Conservation (phyloP, 495 filamentous ascomycete genomes). For the Lophiotrema nucula region DNA sequence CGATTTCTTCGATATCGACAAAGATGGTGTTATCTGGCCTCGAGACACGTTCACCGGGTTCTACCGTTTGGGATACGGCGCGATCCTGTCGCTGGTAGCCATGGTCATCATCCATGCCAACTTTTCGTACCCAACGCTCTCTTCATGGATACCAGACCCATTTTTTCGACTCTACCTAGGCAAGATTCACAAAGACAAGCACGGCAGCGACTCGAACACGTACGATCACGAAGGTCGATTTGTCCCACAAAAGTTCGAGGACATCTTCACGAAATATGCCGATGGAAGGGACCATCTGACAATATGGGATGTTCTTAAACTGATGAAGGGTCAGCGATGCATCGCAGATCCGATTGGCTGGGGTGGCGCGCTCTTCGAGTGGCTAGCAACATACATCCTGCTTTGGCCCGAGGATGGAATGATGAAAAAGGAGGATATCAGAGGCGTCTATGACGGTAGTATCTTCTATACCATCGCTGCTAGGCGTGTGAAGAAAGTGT, state of each 20-base stretch:
- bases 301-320: constrained; percentile 2
- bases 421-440: constrained; percentile 27
- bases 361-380: constrained; percentile 4
- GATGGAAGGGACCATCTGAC: constrained; percentile 17
- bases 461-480: constrained; percentile 20
- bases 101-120: constrained; percentile 21
- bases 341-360: constrained; percentile 15
- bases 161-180: constrained; percentile 21
- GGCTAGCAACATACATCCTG: constrained; percentile 37
- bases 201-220: constrained; percentile 21
- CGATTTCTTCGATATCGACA: constrained; percentile 53
- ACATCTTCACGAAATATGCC: constrained; percentile 27
- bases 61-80: constrained; percentile 50
- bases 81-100: constrained; percentile 17
- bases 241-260: constrained; percentile 24
- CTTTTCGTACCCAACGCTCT: constrained; percentile 20
- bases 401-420: constrained; percentile 22
- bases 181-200: constrained; percentile 23
- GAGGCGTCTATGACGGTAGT: constrained; percentile 25
- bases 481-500: constrained; percentile 1
- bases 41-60: constrained; percentile 56
- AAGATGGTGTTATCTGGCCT: constrained; percentile 54
- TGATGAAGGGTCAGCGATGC: constrained; percentile 6
- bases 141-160: constrained; percentile 17
- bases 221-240: constrained; percentile 24